Conservation (phyloP, 495 filamentous ascomycete species). For the Neurospora africana region DNA sequence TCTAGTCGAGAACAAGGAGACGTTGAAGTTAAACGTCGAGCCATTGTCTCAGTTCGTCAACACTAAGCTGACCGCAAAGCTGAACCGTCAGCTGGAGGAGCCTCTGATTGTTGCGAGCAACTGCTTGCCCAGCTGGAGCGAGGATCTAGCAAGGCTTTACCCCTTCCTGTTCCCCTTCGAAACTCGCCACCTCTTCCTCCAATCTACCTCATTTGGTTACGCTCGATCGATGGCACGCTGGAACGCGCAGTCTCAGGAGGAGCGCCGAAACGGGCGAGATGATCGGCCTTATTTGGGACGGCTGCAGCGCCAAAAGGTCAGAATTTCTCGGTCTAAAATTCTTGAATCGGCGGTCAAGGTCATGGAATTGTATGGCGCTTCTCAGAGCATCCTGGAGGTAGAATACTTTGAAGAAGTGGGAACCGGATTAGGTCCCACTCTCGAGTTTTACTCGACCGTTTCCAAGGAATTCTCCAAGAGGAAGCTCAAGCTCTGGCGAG, state of each 20-base stretch:
- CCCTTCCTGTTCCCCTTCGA: slow-evolving; percentile 99
- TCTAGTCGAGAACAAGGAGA: slow-evolving; percentile 73
- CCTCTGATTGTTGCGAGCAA: slow-evolving; percentile 97
- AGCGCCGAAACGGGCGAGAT: slow-evolving; percentile 76
- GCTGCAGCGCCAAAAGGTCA: slow-evolving; percentile 92
- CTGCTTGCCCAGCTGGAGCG: slow-evolving; percentile 92
- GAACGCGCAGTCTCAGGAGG: slow-evolving; percentile 77
- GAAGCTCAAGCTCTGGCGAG: slow-evolving; percentile 92
- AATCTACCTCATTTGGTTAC: slow-evolving; percentile 97
- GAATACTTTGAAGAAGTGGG: slow-evolving; percentile 99
- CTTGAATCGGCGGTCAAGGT: slow-evolving; percentile 96
- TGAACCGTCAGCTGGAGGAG: slow-evolving; percentile 95
- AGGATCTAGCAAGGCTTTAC: slow-evolving; percentile 90
- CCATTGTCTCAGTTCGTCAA: slow-evolving; percentile 95
- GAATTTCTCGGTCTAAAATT: slow-evolving; percentile 85
- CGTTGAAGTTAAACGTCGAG: slow-evolving; percentile 60
- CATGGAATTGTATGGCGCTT: slow-evolving; percentile 98
- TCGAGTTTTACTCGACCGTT: slow-evolving; percentile 97
- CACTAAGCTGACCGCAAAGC: slow-evolving; percentile 96
- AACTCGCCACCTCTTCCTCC: slow-evolving; percentile 91
- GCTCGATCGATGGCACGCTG: slow-evolving; percentile 94
- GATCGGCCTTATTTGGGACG: slow-evolving; percentile 88
- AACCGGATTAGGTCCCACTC: slow-evolving; percentile 88
- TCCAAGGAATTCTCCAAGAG: slow-evolving; percentile 97
- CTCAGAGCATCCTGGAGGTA: slow-evolving; percentile 89